A percentile compares a stretch with the other conserved stretches of the same genome.
Evolutionary conservation across 805 yeast genomes (phyloP).

Genomic region (Metschnikowia baotianmanensis): DNA sequence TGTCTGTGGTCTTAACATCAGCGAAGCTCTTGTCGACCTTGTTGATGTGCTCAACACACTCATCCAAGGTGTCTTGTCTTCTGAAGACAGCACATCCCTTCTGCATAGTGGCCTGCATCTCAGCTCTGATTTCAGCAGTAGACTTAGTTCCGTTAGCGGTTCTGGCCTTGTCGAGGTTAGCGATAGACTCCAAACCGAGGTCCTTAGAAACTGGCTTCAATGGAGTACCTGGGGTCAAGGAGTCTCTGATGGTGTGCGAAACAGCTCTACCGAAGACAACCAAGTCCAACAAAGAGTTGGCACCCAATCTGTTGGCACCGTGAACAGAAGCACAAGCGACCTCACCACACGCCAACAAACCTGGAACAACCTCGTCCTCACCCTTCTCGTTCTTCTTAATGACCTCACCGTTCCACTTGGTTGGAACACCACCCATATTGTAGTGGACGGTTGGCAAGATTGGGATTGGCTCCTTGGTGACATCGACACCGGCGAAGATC

Average conservation of each 20-base stretch:
- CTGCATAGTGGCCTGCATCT: slow-evolving; percentile 97
- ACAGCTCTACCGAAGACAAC: slow-evolving; percentile 99
- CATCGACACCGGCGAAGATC: slow-evolving; percentile 98
- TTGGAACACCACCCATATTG: slow-evolving; percentile 99
- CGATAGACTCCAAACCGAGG: slow-evolving; percentile 85
- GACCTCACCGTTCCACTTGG: slow-evolving; percentile 96
- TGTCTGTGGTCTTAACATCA: slow-evolving; percentile 84
- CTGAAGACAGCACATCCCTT: slow-evolving; percentile 96
- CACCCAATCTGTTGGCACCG: slow-evolving; percentile 99
- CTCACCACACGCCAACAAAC: slow-evolving; percentile 97
- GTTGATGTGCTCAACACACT: slow-evolving; percentile 79
- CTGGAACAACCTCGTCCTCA: slow-evolving; percentile 87
- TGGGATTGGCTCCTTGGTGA: slow-evolving; percentile 98
- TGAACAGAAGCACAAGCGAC: slow-evolving; percentile 99
- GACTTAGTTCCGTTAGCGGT: slow-evolving; percentile 76
- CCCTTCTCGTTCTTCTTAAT: slow-evolving; percentile 80
- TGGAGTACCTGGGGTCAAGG: slow-evolving; percentile 85
- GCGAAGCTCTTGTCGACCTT: slow-evolving; percentile 71
- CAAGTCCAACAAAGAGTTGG: slow-evolving; percentile 92
- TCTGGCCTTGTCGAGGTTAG: slow-evolving; percentile 85
- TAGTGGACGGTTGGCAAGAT: slow-evolving; percentile 97
- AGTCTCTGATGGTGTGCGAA: slow-evolving; percentile 83
- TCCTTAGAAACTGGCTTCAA: slow-evolving; percentile 80
- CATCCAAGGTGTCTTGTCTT: slow-evolving; percentile 85
- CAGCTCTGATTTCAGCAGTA: slow-evolving; percentile 85